Evolutionary conservation across 192 early-diverging fungal genomes (phyloP), one percentile per base, ranked within the genome.

Genomic region (Coemansia sp.): DNA sequence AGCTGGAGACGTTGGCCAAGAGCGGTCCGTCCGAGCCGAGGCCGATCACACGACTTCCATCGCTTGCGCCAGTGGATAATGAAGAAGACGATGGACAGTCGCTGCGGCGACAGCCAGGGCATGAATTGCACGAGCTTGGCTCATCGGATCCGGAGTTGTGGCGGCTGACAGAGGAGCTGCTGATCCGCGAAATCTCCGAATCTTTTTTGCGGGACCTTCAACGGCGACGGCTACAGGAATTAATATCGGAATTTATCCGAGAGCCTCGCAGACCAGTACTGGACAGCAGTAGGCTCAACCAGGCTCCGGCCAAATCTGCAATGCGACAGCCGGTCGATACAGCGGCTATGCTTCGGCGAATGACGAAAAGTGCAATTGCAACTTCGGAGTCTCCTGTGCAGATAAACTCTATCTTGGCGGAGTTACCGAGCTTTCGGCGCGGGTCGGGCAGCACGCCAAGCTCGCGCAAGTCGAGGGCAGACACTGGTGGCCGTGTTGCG

Each of bases 381-480:
- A 35, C 42, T 25, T 20, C 53, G 5, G 73, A 69, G 17, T 15
- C 41, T 3, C 36, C 42, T 8, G 26, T 44, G 23, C 50, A 57
- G 21, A 60, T 75, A 21, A 64, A 64, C 51, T 43, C 73, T 0
- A 41, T 69, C 1, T 35, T 75, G 38, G 57, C 73, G 1, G 73
- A 75, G 17, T 53, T 75, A 15, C 73, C 73, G 8, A 75, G 73
- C 51, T 75, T 75, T 45, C 52, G 73, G 29, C 58, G 62, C 22
- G 72, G 70, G 4, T 20, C 53, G 8, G 30, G 36, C 28, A 44
- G 56, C 23, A 23, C 21, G 19, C 31, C 20, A 10, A 29, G 40
- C 10, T 17, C 40, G 10, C 38, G 14, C 9, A 58, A 32, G 34
- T 12, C 31, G 15, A 51, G 27, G 25, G 15, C 32, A 30, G 35